Percentiles rank a stretch among this genome's conserved stretches.
Evolutionary conservation across 1,284 basidiomycete species (phyloP).

Genomic region (Cryptococcus sp.): DNA sequence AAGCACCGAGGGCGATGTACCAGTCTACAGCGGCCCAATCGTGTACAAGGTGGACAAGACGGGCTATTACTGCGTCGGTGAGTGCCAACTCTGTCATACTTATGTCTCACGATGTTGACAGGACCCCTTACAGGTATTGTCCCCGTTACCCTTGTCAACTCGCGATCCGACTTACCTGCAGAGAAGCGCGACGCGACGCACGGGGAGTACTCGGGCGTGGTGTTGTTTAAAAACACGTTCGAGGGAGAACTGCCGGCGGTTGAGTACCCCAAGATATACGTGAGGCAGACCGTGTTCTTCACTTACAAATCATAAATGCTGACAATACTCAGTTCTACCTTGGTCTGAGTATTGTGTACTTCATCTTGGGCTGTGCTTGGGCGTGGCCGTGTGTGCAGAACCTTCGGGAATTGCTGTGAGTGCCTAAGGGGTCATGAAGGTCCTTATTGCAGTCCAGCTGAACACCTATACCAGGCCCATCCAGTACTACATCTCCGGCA

Average conservation of each 20-base stretch:
- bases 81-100: constrained; percentile 42
- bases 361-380: constrained; percentile 69
- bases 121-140: constrained; percentile 61
- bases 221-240: constrained; percentile 86
- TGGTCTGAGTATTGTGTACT: constrained; percentile 73
- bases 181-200: constrained; percentile 55
- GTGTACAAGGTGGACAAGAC: constrained; percentile 81
- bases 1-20: constrained; percentile 10
- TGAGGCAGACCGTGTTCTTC: no score
- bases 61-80: constrained; percentile 93
- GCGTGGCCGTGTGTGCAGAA: constrained; percentile 79
- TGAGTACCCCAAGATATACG: constrained; percentile 97
- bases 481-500: constrained; percentile 90
- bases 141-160: constrained; percentile 65
- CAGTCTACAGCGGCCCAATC: constrained; percentile 38
- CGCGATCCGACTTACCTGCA: constrained; percentile 16
- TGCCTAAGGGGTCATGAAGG: neutral
- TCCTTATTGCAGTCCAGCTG: neutral
- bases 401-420: constrained; percentile 67
- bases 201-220: constrained; percentile 74
- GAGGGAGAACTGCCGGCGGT: constrained; percentile 83
- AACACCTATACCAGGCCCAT: constrained; percentile 25
- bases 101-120: neutral
- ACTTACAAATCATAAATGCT: neutral
- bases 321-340: constrained; percentile 72